Conservation (phyloP, 2,329 filamentous ascomycete genomes). For the Amauroascus verrucosus region DNA sequence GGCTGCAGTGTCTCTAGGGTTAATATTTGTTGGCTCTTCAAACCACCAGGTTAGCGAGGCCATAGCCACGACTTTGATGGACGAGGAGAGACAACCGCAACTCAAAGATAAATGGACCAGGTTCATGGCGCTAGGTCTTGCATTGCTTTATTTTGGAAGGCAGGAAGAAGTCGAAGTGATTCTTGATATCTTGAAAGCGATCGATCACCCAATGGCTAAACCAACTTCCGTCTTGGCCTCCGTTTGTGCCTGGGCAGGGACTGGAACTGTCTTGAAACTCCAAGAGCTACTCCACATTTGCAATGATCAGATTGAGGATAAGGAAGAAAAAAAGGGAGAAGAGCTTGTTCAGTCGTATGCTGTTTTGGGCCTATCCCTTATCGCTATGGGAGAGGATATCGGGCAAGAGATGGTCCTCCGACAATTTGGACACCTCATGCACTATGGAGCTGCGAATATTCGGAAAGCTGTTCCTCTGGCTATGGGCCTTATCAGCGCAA, state of each 20-base stretch:
- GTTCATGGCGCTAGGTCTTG: constrained; percentile 88
- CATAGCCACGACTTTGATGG: constrained; percentile 83
- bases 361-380: constrained; percentile 83
- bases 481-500: constrained; percentile 92
- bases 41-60: constrained; percentile 85
- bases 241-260: constrained; percentile 96
- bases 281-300: constrained; percentile 96
- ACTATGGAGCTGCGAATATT: constrained; percentile 96
- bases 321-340: constrained; percentile 88
- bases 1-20: constrained; percentile 80
- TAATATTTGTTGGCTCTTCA: constrained; percentile 87
- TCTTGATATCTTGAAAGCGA: constrained; percentile 88
- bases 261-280: constrained; percentile 90
- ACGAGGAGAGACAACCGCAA: constrained; percentile 82
- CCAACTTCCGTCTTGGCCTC: constrained; percentile 90
- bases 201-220: constrained; percentile 93
- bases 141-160: constrained; percentile 86
- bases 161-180: constrained; percentile 99
- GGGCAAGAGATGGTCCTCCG: constrained; percentile 98
- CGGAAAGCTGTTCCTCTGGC: constrained; percentile 90
- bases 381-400: constrained; percentile 96
- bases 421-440: constrained; percentile 97
- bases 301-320: constrained; percentile 92
- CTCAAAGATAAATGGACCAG: constrained; percentile 97
- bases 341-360: constrained; percentile 94